Evolutionary conservation across 306 rosid species (phyloP).

Genomic region (Calophaca sinica): DNA sequence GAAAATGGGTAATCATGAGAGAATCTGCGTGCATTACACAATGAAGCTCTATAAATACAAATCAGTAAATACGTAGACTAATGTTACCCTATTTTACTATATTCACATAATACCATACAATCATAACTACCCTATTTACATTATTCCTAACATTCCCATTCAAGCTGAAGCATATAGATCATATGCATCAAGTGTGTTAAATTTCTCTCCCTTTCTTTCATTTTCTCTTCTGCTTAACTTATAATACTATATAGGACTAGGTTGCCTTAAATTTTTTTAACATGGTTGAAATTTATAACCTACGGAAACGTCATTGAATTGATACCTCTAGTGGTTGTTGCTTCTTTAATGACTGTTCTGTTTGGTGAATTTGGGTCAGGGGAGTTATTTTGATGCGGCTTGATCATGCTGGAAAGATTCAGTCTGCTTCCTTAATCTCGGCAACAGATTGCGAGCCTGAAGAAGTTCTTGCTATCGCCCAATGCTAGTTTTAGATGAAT

Average conservation of each 20-base stretch:
- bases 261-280: neutral
- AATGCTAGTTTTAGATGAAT: conserved; percentile 46
- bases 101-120: too few species aligned
- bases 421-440: conserved; percentile 88
- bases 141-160: too few species aligned
- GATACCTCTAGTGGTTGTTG: neutral
- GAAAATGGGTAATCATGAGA: too few species aligned
- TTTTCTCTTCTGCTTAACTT: too few species aligned
- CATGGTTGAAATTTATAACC: neutral
- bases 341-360: conserved; percentile 4
- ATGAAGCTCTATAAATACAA: too few species aligned
- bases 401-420: conserved; percentile 92
- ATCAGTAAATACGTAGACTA: too few species aligned
- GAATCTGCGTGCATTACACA: too few species aligned
- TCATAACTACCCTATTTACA: too few species aligned
- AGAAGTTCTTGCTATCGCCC: conserved; percentile 56
- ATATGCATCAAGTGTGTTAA: too few species aligned
- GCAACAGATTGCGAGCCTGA: conserved; percentile 66
- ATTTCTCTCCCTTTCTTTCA: too few species aligned
- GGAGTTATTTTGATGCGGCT: conserved; percentile 96
- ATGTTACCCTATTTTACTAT: too few species aligned
- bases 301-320: neutral
- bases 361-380: conserved; percentile 52
- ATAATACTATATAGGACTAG: neutral
- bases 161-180: too few species aligned